Base-by-base conservation (phyloP, 768 basidiomycete genomes). In the Sarcodon aspratus region DNA sequence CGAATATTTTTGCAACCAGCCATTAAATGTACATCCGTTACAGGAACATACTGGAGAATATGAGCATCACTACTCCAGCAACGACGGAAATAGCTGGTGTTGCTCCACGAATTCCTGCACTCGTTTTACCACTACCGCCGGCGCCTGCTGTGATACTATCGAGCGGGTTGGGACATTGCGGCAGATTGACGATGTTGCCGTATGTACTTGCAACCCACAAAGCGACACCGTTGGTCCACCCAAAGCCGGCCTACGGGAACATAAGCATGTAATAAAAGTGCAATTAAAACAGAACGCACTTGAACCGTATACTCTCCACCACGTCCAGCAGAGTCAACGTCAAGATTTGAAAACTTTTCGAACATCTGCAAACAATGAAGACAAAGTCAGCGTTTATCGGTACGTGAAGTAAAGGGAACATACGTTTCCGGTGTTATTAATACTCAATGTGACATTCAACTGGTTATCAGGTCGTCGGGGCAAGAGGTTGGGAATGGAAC, bases 231-330 rank as follows among this genome's bases (percentile, higher is more conserved):
- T 92, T 91, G 37, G 87, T 90, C 89, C 90, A 93, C 13, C 89
- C 87, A 58, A 91, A 91, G 17, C 88, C 87, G 11, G 79, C 82
- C 74, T 75, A 57, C 9, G 50, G 40, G 44, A 34, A 48, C 3
- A 18, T 33, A 27, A 27, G 21, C 13, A 18, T 11, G 50, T 32
- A 31, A 40, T 51, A 31, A 48, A 35, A 37, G 15, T 33, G 33
- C 17, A 47, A 31, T 12, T 44, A 0, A 9, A 11, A 42, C 10
- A 34, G 57, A 55, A 50, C 67, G 52, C 47, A 76, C 79, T 65
- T 91, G 87, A 3, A 93, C 91, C 2, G 80, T 85, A 56, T 96
- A 95, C 69, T 93, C 90, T 21, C 90, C 90, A 7, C 88, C 90
- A 10, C 68, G 67, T 6, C 89, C 90, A 3, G 85, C 81, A 3